Base-by-base conservation (phyloP, 495 filamentous ascomycete species). In the Pyronema domesticum region DNA sequence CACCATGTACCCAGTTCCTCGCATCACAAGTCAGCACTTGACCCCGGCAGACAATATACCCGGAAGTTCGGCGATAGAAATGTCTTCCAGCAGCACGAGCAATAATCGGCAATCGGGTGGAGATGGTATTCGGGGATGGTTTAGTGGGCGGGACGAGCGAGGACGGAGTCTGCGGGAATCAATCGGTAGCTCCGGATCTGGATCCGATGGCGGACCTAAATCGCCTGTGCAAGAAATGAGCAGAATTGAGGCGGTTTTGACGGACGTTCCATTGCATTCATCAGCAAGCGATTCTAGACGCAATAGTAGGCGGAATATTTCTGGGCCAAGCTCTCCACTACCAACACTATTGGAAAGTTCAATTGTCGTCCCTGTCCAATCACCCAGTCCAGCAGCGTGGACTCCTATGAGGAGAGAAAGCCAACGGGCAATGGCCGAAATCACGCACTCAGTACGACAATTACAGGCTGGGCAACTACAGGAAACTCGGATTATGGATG, bases 401-500 rank as follows among this genome's bases (percentile, higher is more conserved):
- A 34, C 30, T 23, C 47, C 47, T 36, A 35, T 18, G 30, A 35
- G 30, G 47, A 9, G 11, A 13, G 13, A 13, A 34, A 50, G 47
- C 13, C 30, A 34, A 36, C 18, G 34, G 19, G 47, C 47, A n/a
- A 50, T 50, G 47, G 18, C 8, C 23, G 23, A 50, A 36, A 50
- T 50, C 8, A 1, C 9, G 6, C 30, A 50, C 17, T 50, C 47
- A 3, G 47, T 50, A 36, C 47, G 19, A 17, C 34, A 34, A 19
- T 34, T 50, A 13, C 47, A 34, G 19, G 30, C 13, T 19, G 47
- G 47, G 17, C 4, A 50, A 2, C 19, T 50, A 7, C 23, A 50
- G 4, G 47, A 34, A 17, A 36, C 47, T 10, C 18, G 10, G 47
- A 35, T 50, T 50, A 8, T 34, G 34, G 58, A 61, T 53, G 36